Conservation (phyloP, 1,139 yeast genomes). For the Nakaseomyces uthaithaninus region DNA sequence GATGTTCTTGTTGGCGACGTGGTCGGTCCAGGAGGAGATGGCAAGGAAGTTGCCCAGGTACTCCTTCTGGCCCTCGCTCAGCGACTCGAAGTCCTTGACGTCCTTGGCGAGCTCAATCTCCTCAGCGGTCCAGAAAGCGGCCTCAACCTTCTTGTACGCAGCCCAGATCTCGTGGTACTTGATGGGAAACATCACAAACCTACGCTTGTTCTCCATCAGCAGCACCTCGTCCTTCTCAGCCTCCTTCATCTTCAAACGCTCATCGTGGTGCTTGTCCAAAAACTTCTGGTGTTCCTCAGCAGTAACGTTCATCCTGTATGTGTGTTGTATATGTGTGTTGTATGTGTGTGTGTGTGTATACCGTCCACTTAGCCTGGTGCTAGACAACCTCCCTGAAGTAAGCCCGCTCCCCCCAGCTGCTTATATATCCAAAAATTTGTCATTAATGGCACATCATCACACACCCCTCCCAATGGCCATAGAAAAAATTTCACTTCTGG, state of each 20-base stretch:
- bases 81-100: conserved; percentile 78
- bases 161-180: conserved; percentile 98
- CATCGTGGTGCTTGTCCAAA: conserved; percentile 52
- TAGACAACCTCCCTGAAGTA: too few relatives aligned
- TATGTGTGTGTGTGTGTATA: conserved; percentile 41
- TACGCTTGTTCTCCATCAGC: conserved; percentile 72
- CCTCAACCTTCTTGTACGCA: conserved; percentile 97
- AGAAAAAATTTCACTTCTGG: too few relatives aligned
- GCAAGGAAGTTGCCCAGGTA: conserved; percentile 90
- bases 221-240: conserved; percentile 85
- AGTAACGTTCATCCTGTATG: conserved; percentile 31
- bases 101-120: conserved; percentile 96
- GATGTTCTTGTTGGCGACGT: conserved; percentile 93
- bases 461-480: too few relatives aligned
- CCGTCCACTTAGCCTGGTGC: too few relatives aligned
- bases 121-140: conserved; percentile 99
- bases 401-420: too few relatives aligned
- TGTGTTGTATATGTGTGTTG: conserved; percentile 44
- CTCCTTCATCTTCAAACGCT: conserved; percentile 64
- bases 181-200: conserved; percentile 95
- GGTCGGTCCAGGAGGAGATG: conserved; percentile 97
- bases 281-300: conserved; percentile 43
- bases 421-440: too few relatives aligned
- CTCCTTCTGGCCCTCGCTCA: conserved; percentile 83
- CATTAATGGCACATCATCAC: too few relatives aligned